Evolutionary conservation across 176 grass and related monocot species (phyloP).

Genomic region (Tillandsia fasciculata): DNA sequence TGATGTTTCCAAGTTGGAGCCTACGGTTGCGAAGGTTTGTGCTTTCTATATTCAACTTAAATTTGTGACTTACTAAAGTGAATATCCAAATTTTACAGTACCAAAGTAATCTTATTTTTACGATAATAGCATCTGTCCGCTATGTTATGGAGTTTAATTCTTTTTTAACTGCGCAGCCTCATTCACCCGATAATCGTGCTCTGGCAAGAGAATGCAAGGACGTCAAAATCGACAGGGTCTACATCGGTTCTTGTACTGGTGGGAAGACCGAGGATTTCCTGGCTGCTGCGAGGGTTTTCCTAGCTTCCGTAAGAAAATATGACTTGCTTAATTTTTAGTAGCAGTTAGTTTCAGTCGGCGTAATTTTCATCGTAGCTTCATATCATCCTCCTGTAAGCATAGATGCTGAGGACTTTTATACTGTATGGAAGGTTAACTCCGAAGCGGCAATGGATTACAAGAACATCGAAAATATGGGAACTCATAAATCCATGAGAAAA

Average conservation of each 20-base stretch:
- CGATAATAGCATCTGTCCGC: neutral
- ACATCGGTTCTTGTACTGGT: slow-evolving; percentile 98
- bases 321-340: too few species aligned
- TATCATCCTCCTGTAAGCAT: too few species aligned
- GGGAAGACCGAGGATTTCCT: slow-evolving; percentile 91
- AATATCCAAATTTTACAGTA: neutral
- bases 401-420: too few species aligned
- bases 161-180: slow-evolving; percentile 46
- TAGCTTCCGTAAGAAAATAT: slow-evolving; percentile 61
- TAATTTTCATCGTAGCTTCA: too few species aligned
- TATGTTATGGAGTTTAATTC: slow-evolving; percentile 5
- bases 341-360: too few species aligned
- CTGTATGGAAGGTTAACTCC: too few species aligned
- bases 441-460: too few species aligned
- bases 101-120: slow-evolving; percentile 3
- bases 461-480: too few species aligned
- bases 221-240: slow-evolving; percentile 85
- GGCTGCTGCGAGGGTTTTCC: slow-evolving; percentile 82
- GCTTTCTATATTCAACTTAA: too few species aligned
- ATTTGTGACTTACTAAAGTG: neutral
- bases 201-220: slow-evolving; percentile 94
- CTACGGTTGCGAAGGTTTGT: slow-evolving; percentile 84
- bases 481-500: too few species aligned
- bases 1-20: slow-evolving; percentile 90
- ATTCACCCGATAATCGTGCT: slow-evolving; percentile 93